Evolutionary conservation across 768 basidiomycete species (phyloP), one percentile per base, ranked within the genome.

Genomic region (Tulasnella sp.): DNA sequence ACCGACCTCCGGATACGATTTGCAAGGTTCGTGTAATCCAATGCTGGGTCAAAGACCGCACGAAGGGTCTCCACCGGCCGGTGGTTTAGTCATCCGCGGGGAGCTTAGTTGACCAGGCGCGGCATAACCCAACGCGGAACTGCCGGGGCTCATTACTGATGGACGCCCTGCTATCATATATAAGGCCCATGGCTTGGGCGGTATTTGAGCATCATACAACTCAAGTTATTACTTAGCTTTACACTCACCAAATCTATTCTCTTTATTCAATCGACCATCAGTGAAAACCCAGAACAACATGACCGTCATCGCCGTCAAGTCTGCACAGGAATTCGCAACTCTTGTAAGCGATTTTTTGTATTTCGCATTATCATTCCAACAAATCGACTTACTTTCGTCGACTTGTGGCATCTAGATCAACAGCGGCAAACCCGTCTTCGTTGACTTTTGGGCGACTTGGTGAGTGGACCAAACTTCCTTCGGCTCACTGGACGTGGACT

Each of bases 361-460:
- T 31, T 36, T 9, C 31, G 3, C 34, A 6, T 7, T 16, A 16
- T 4, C 5, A 34, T 12, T 68, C 24, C 12, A 36, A 68, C 19
- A 27, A 34, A n/a, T 19, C 31, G 6, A 27, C 62, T 68, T 36
- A 68, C 62, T 7, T 58, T 31, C 14, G 0, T 4, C 34, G 31
- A 18, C 16, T 14, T 68, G 58, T n/a, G n/a, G 3, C 2, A 7
- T 16, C 8, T 40, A 74, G 73, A 40, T 74, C 73, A 74, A 42
- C 46, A 42, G 73, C 31, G 73, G 46, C 31, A 48, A 74, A 40
- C 0, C 40, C 14, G 46, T 42, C 16, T 42, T 74, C 24, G 40
- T 74, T 48, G 73, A 74, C 73, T 74, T 74, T 24, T 74, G 73
- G 73, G 73, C 73, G 27, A 74, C 73, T 38, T 74, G 73, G 73